Base-by-base conservation (phyloP, 352 stramenopile genomes). In the Pythium pyrilobum region DNA sequence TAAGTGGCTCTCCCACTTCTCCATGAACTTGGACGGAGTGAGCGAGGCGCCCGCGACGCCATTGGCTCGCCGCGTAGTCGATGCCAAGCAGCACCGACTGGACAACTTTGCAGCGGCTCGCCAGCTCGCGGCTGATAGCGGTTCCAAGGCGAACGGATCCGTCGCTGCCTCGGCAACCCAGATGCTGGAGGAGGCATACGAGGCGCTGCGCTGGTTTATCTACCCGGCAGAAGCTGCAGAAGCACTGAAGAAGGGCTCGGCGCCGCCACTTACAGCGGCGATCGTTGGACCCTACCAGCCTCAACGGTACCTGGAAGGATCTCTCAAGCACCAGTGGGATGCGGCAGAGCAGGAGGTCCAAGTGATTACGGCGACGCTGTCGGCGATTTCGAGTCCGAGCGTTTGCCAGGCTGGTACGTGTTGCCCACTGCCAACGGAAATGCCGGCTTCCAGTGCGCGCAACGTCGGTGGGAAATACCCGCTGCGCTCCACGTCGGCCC, bases 301-400 rank as follows among this genome's bases (percentile, higher is more conserved):
- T 27, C 64, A 68, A 8, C 67, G 71, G 33, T 87, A 84, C 48
- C 45, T 74, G 9, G 57, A 62, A 9, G 66, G 69, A 9, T 64
- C 72, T 15, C 58, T 82, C 20, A 69, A 62, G 41, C 60, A 73
- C 62, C 72, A 85, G 51, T 85, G 74, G 74, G 52, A 55, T 31
- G 47, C 46, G 16, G 25, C 27, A 6, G 47, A 55, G n/a, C 25
- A 39, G 16, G n/a, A 46, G 12, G 11, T 24, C 9, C 15, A 20
- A 12, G 12, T 32, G 23, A 20, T 24, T 29, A 1, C 18, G 15
- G 20, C 37, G n/a, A n/a, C 8, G 20, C 18, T 43, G 11, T n/a
- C 29, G 5, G 24, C 33, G 9, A n/a, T 11, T 16, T 9, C 36
- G 11, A 16, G 15, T 28, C 47, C 21, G 47, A 45, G 23, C 5